Percentiles rank a stretch among this genome's conserved stretches.
Evolutionary conservation across 2,329 filamentous ascomycete genomes (phyloP).

Genomic region (Fusarium redolens): DNA sequence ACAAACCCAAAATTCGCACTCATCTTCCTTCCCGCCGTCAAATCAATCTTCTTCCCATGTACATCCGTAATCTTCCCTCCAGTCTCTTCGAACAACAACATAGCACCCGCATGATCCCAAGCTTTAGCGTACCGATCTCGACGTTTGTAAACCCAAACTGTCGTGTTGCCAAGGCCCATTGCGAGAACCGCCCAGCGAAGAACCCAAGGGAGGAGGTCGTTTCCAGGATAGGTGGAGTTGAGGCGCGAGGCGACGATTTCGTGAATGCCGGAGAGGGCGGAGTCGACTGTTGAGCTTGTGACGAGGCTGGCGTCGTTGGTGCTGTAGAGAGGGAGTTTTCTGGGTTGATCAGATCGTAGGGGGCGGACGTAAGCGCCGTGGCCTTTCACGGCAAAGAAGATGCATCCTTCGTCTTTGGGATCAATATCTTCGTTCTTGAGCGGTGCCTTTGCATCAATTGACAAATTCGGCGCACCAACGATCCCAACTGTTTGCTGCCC

Average conservation of each 20-base stretch:
- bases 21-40: conserved; percentile 61
- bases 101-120: conserved; percentile 71
- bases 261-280: conserved; percentile 61
- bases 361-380: conserved; percentile 61
- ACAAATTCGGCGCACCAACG: conserved; percentile 61
- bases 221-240: conserved; percentile 57
- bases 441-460: conserved; percentile 52
- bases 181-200: conserved; percentile 65
- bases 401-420: conserved; percentile 56
- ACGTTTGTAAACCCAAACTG: conserved; percentile 66
- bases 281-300: conserved; percentile 60
- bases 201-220: conserved; percentile 68
- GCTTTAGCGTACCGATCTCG: conserved; percentile 63
- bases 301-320: conserved; percentile 54
- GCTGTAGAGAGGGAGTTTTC: conserved; percentile 49
- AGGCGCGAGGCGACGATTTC: conserved; percentile 56
- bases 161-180: conserved; percentile 63
- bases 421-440: conserved; percentile 60
- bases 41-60: conserved; percentile 62
- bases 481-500: conserved; percentile 62
- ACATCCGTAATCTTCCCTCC: conserved; percentile 68
- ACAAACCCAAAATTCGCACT: conserved; percentile 66
- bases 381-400: conserved; percentile 62
- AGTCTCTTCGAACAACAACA: conserved; percentile 68
- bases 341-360: conserved; percentile 46